Base-by-base conservation (phyloP, 2,329 filamentous ascomycete genomes). In the Fusarium sp. region DNA sequence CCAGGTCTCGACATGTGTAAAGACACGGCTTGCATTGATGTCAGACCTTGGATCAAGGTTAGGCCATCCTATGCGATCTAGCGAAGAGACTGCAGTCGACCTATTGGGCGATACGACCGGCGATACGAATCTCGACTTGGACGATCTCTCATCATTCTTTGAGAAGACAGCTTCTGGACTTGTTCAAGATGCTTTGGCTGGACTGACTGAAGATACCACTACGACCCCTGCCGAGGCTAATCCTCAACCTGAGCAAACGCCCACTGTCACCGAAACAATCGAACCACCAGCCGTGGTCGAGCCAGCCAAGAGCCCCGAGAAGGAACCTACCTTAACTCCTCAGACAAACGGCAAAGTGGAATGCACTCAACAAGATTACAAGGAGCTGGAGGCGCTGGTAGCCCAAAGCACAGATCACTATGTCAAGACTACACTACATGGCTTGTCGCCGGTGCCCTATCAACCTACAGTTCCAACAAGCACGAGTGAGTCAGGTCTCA, bases 401-500 rank as follows among this genome's bases (percentile, higher is more conserved):
- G 84, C 83, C 0, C 83, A 85, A 71, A 85, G 84, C 70, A 85
- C 84, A 2, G 83, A 82, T 15, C 83, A 85, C 63, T 85, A 85
- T 59, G 84, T 85, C 45, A 83, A 83, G 64, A 85, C 82, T 9
- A 85, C 84, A 7, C 75, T 85, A 13, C 81, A 84, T 68, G 83
- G 82, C 30, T 70, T 85, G 18, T 85, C 84, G 6, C 83, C 84
- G 26, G 80, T 83, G 38, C 82, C 84, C 1, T 85, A 85, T 55
- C 83, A 84, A 59, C 83, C 83, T 28, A 84, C 82, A 24, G 82
- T 85, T 15, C 83, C 83, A 9, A 80, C 80, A 28, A 83, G 82
- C 50, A 84, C 83, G 39, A 73, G 82, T 83, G 66, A 79, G 81
- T 36, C 50, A n/a, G 24, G 26, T 14, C 24, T 48, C n/a, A 20